Base-by-base conservation (phyloP, 495 filamentous ascomycete species). In the Mycothermus thermophilus region DNA sequence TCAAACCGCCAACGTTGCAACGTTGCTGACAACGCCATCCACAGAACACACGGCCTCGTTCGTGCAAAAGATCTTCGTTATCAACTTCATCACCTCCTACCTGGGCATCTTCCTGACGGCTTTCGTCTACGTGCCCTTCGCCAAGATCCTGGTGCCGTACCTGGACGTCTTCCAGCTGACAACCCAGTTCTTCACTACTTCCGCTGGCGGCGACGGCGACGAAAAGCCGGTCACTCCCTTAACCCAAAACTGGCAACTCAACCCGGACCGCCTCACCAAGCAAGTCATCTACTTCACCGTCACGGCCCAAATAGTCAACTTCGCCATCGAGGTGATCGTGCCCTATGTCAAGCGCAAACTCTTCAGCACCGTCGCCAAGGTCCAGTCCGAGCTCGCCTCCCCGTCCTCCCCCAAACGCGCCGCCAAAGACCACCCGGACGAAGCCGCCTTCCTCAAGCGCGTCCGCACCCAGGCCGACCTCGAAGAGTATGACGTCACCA, bases 21-120 rank as follows among this genome's bases (percentile, higher is more conserved):
- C 32, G 17, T 14, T n/a, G 17, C 41, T 51, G 40, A 55, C 32
- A 34, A 1, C 27, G 15, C 27, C n/a, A n/a, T n/a, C 32, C 19
- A 37, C 38, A 55, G 58, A 55, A 1, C 83, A 96, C 42, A 76
- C 92, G 42, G 69, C 72, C 3, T 79, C 85, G 2, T 65, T 96
- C 50, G 86, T 84, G 3, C 74, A 75, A 47, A 97, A 97, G 58
- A 73, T 93, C 27, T 95, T 97, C 44, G 73, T 97, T 15, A 70
- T 97, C 43, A 96, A 97, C 62, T 93, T 96, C 50, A 90, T 97
- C 50, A 94, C 85, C 9, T 95, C 90, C 0, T 97, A 96, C 50
- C 72, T 94, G 3, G 80, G 84, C 0, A 75, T 97, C 20, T 79
- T 93, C 56, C 64, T 97, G 10, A 96, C 90, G 0, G 86, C 90